Conservation (phyloP, 306 rosid species). For the Ceratonia siliqua region DNA sequence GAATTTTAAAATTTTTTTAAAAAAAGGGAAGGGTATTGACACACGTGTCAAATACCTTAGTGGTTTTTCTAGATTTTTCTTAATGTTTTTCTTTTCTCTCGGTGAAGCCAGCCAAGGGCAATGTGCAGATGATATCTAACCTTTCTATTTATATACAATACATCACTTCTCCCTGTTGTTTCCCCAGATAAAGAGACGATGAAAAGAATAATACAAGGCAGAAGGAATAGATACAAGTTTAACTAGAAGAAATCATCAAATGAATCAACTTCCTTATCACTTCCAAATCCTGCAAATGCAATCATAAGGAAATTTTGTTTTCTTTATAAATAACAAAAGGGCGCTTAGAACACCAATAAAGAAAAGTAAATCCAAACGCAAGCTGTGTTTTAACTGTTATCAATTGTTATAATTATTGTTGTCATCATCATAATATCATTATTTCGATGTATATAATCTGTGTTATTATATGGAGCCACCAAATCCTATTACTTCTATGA, state of each 20-base stretch:
- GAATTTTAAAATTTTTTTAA: slow-evolving; percentile 13
- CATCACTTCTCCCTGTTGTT: slow-evolving; percentile 22
- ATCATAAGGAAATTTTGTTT: slow-evolving; percentile 30
- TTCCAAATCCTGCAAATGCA: slow-evolving; percentile 74
- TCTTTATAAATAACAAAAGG: slow-evolving; percentile 7
- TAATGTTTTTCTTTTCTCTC: too few relatives aligned
- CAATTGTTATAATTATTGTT: background rate
- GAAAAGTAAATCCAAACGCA: slow-evolving; percentile 4
- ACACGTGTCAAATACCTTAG: background rate
- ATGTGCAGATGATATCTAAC: too few relatives aligned
- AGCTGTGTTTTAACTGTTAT: slow-evolving; percentile 1
- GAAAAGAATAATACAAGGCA: slow-evolving; percentile 40
- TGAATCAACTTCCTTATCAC: slow-evolving; percentile 69
- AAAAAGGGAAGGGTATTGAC: background rate
- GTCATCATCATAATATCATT: slow-evolving; percentile 21
- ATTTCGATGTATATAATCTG: background rate
- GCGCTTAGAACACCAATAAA: slow-evolving; percentile 19
- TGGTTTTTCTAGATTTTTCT: too few relatives aligned
- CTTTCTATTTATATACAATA: too few relatives aligned
- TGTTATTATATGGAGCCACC: slow-evolving; percentile 11
- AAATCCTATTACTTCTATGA: background rate
- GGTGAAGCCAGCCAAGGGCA: too few relatives aligned
- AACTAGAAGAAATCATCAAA: slow-evolving; percentile 87
- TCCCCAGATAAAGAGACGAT: slow-evolving; percentile 25
- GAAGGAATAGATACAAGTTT: slow-evolving; percentile 45